Base-by-base conservation (phyloP, 345 rosid species). In the Ceriops decandra region DNA sequence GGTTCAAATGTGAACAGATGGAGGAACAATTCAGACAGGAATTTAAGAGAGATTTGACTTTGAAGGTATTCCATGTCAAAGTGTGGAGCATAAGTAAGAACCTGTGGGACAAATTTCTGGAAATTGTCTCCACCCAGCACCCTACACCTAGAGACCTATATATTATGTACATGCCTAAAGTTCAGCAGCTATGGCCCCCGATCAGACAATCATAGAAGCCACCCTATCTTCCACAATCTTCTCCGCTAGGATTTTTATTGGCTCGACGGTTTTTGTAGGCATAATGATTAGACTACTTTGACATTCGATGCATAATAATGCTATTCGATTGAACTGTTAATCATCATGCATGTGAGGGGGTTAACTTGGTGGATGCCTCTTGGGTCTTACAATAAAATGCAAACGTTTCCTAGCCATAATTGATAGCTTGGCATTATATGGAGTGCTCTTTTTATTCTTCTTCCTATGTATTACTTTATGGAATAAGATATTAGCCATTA, bases 191-290 rank as follows among this genome's bases (percentile, higher is more conserved):
- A 53, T 27, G 11, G 30, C 21, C 20, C 58, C 59, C 20, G 11
- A 26, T 21, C 15, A 62, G 61, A 61, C 57, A 42, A 72, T 53
- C 28, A 52, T 63, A 10, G 66, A 66, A 62, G 72, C 82, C 71
- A 17, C 63, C 68, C 62, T 30, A 60, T 31, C 68, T 15, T 10
- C 31, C 58, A 24, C 68, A 64, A 27, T 63, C 46, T 60, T 66
- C 67, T 46, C 33, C n/a, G 56, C 60, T 13, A 33, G 69, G 49
- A 42, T 42, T 42, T 71, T 76, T 81, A 64, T 72, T 74, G 87
- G 82, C 79, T 76, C 80, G 57, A 79, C 71, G 81, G 73, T 56
- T 54, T 31, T 60, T 42, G 49, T 42, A 36, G 71, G 62, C 54
- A 66, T 63, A 57, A 68, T 67, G 49, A 74, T 58, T 47, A 11